A percentile compares a stretch with the other conserved stretches of the same genome.
These are phyloP conservation scores for Elsinoe ampelina DNA, from an alignment of 2,329 filamentous ascomycete genomes.

Conservation along the genomic window DNA sequence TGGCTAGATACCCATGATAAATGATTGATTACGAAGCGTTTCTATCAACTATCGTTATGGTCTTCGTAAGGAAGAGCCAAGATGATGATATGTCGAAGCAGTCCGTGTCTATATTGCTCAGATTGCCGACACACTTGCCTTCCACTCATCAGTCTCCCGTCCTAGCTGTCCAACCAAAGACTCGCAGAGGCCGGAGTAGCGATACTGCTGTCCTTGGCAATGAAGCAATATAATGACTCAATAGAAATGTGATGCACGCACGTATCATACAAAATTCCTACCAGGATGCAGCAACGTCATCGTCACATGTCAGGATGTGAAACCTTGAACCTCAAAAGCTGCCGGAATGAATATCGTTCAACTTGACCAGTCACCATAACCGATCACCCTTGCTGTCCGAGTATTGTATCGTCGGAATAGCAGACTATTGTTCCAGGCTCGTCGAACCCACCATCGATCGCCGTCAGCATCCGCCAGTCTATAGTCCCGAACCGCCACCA, in stretches of 20 bases:
- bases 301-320: conserved; percentile 3
- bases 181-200: too few relatives aligned
- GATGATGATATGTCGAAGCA: too few relatives aligned
- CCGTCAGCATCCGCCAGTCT: neutral
- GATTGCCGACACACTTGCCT: too few relatives aligned
- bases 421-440: too few relatives aligned
- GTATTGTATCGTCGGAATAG: neutral
- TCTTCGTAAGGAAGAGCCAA: too few relatives aligned
- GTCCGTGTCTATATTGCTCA: too few relatives aligned
- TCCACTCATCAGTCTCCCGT: too few relatives aligned
- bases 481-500: neutral
- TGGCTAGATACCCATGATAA: conserved; percentile 8
- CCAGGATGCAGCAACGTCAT: neutral
- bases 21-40: neutral
- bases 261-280: neutral
- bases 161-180: too few relatives aligned
- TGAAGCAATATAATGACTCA: too few relatives aligned
- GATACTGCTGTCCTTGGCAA: too few relatives aligned
- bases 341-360: neutral
- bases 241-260: too few relatives aligned
- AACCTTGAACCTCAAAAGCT: neutral
- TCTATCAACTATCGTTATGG: neutral
- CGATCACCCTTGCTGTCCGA: neutral
- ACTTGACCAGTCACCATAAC: neutral
- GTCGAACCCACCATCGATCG: too few relatives aligned